These are phyloP conservation scores for Trichoderma atrobrunneum DNA, from an alignment of 2,329 filamentous ascomycete species.

Conservation along the genomic window DNA sequence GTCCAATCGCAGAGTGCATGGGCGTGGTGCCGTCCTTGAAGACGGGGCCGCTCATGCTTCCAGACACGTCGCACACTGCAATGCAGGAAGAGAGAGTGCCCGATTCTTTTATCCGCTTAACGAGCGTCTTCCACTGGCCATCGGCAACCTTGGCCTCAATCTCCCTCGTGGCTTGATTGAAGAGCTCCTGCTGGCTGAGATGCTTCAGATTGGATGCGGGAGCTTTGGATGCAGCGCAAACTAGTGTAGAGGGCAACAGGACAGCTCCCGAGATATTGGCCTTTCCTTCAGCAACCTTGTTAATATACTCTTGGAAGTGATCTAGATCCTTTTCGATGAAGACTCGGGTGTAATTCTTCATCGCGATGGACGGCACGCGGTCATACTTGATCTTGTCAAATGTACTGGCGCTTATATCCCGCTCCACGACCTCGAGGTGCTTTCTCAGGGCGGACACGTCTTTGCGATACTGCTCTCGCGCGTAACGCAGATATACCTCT, in stretches of 20 bases:
- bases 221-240: slow-evolving; percentile 28
- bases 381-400: slow-evolving; percentile 54
- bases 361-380: slow-evolving; percentile 55
- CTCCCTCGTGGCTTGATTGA: slow-evolving; percentile 30
- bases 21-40: slow-evolving; percentile 48
- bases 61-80: slow-evolving; percentile 57
- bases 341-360: slow-evolving; percentile 49
- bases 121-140: slow-evolving; percentile 55
- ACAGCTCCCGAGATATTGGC: slow-evolving; percentile 54
- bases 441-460: slow-evolving; percentile 52
- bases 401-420: slow-evolving; percentile 44
- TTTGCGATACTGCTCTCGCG: slow-evolving; percentile 52
- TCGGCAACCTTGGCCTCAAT: slow-evolving; percentile 41
- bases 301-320: slow-evolving; percentile 49
- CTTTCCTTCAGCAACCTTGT: slow-evolving; percentile 47
- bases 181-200: slow-evolving; percentile 20
- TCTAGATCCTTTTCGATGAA: slow-evolving; percentile 51
- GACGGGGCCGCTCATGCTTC: slow-evolving; percentile 44
- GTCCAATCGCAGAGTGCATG: slow-evolving; percentile 53
- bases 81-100: slow-evolving; percentile 53
- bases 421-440: slow-evolving; percentile 52
- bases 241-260: slow-evolving; percentile 50
- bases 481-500: slow-evolving; percentile 51
- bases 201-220: not conserved
- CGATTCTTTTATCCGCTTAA: slow-evolving; percentile 55